phyloP scores from a whole-genome alignment of 164 flowering plant genomes.

The Annona squamosa region DNA sequence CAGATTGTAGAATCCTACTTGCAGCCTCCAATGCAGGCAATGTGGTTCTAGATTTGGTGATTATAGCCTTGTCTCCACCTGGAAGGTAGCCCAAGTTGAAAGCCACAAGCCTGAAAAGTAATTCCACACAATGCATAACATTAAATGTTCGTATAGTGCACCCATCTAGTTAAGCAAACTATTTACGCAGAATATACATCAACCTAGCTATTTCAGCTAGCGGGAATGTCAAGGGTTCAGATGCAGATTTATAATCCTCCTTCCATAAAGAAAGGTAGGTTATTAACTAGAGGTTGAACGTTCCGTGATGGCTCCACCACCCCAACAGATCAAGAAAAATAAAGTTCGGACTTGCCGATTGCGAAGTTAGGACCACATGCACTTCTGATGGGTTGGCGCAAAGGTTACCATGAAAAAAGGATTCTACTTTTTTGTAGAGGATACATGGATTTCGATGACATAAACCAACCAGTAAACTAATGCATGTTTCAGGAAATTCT shows the following conservation, averaged over 20 bases:
- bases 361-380: background rate
- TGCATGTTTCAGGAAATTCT: background rate
- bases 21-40: constrained; percentile 63
- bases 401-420: background rate
- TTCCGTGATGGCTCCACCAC: background rate
- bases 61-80: constrained; percentile 73
- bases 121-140: background rate
- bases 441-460: background rate
- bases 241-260: too few species aligned
- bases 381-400: background rate
- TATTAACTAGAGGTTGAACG: background rate
- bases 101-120: constrained; percentile 65
- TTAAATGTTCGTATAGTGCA: background rate
- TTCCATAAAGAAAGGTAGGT: too few species aligned
- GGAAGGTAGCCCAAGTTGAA: constrained; percentile 99
- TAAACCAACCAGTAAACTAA: too few species aligned
- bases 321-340: background rate
- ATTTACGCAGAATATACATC: too few species aligned
- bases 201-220: too few species aligned
- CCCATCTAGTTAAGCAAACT: background rate
- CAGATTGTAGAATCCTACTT: constrained; percentile 39
- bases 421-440: background rate
- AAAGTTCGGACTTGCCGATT: background rate
- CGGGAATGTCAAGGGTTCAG: too few species aligned
- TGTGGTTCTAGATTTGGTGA: constrained; percentile 64